Evolutionary conservation across 768 basidiomycete species (phyloP).

Genomic region (Leucocoprinus birnbaumii): DNA sequence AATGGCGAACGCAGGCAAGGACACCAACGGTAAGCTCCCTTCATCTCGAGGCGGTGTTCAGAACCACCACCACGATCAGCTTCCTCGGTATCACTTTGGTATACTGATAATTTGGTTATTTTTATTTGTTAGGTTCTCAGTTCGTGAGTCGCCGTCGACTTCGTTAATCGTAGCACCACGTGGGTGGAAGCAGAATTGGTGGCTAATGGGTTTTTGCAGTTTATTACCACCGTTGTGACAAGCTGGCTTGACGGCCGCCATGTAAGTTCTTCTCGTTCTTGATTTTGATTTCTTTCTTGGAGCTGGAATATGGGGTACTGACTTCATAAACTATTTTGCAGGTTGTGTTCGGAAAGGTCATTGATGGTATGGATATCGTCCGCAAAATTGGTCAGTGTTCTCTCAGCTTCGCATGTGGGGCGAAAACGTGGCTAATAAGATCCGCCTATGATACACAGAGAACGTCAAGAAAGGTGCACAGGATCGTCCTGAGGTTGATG

Average conservation of each 20-base stretch:
- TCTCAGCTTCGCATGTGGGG: background rate
- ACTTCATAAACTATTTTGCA: constrained; percentile 22
- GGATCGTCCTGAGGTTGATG: constrained; percentile 75
- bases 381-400: constrained; percentile 58
- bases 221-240: constrained; percentile 87
- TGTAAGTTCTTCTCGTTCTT: constrained; percentile 50
- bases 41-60: background rate
- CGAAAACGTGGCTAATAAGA: background rate
- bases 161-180: background rate
- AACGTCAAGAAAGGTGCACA: constrained; percentile 62
- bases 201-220: constrained; percentile 45
- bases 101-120: constrained; percentile 8
- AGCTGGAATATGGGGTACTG: background rate
- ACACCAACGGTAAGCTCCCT: constrained; percentile 75
- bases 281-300: background rate
- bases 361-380: constrained; percentile 92
- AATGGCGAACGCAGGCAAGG: constrained; percentile 92
- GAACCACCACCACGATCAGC: too few relatives aligned
- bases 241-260: constrained; percentile 91
- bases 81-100: background rate
- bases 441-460: constrained; percentile 43
- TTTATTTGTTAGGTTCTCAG: constrained; percentile 64
- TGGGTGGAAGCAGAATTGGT: constrained; percentile 1
- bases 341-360: constrained; percentile 91
- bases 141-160: constrained; percentile 53